These are phyloP conservation scores for Protea cynaroides DNA, from an alignment of 164 flowering plant species.

Conservation along the genomic window DNA sequence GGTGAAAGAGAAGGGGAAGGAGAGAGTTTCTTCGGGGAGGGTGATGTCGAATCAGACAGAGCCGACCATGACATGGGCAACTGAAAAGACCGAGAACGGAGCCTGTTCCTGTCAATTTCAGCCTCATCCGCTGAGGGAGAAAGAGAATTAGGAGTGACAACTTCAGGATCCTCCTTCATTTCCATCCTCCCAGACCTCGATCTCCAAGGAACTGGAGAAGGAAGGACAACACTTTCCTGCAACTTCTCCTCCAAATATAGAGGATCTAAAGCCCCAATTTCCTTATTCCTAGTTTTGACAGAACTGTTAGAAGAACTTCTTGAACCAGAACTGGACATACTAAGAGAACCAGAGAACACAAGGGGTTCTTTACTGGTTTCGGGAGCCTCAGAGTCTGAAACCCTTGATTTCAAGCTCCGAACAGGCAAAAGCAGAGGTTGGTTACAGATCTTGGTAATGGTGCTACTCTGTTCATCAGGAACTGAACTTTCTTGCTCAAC, in stretches of 20 bases:
- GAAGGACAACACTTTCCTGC: constrained; percentile 42
- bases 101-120: constrained; percentile 17
- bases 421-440: constrained; percentile 77
- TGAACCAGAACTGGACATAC: constrained; percentile 26
- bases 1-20: constrained; percentile 38
- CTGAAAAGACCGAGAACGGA: constrained; percentile 20
- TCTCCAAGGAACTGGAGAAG: constrained; percentile 65
- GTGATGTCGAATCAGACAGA: constrained; percentile 9
- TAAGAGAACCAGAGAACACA: constrained; percentile 9
- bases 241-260: constrained; percentile 31
- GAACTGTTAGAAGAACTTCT: constrained; percentile 5
- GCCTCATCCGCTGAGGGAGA: constrained; percentile 31
- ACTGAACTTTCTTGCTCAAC: constrained; percentile 42
- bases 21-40: constrained; percentile 40
- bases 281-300: constrained; percentile 13
- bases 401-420: constrained; percentile 66
- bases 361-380: constrained; percentile 18
- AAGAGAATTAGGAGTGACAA: constrained; percentile 16
- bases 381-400: constrained; percentile 25
- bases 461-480: constrained; percentile 29
- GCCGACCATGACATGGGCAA: background rate
- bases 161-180: constrained; percentile 27
- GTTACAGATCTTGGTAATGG: constrained; percentile 14
- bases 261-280: constrained; percentile 22
- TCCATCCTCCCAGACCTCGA: constrained; percentile 60